Base-by-base conservation (phyloP, 2,329 filamentous ascomycete species). In the Aspergillus sp. region DNA sequence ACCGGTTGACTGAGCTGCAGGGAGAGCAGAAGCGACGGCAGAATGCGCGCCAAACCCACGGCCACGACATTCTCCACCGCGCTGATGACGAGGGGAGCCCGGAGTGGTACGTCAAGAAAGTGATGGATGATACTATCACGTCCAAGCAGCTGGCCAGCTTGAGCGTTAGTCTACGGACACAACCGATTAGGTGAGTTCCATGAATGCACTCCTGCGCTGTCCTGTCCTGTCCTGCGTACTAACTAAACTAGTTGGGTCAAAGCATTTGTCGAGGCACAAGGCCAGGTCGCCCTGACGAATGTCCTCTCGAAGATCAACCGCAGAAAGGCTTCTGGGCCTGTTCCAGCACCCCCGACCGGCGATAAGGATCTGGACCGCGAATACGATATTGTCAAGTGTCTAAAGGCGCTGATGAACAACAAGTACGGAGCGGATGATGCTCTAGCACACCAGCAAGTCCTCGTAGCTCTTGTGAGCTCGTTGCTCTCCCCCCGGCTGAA, bases 321-420 rank as follows among this genome's bases (percentile, higher is more conserved):
- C 55, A 82, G 84, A 56, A 84, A 84, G 49, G 79, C 75, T 15
- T 73, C 78, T 35, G 84, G 84, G 4, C 82, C 83, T 2, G 74
- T 78, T 3, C 73, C 75, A 15, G 74, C 77, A 4, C 61, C 69
- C 20, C 75, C 68, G 16, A 61, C 65, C 59, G 74, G 66, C 36
- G 86, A 93, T 48, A 86, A 82, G 57, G 84, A 89, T 52, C 69
- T 91, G 30, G 88, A 95, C 53, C 78, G 82, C 46, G 88, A 94
- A 63, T 96, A 96, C 57, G 91, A 96, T 55, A 94, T 98, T 42
- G 78, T 94, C 55, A 98, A 98, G 65, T 96, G 91, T 65, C 64
- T 98, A 37, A 96, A 96, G 67, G 86, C 88, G 19, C 65, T 96
- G 36, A 93, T 96, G 82, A 98, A 98, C 75, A 98, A 95, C 74